Evolutionary conservation across 129 eudicot genomes (phyloP), one percentile per base, ranked within the genome.

Genomic region (Sambucus nigra): DNA sequence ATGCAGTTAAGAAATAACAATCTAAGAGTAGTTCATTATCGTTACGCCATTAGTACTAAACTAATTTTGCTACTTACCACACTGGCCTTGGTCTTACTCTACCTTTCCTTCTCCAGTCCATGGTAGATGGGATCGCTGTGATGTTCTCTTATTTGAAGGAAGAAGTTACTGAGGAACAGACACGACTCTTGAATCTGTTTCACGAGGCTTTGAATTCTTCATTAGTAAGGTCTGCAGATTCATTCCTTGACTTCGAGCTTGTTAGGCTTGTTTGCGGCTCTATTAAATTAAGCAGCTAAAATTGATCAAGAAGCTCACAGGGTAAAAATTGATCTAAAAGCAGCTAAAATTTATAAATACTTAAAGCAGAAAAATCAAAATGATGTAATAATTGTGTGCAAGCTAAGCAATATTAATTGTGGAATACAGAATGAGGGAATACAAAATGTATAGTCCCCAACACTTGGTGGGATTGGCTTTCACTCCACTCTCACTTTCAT

Each of bases 91-190:
- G 7, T 42, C 48, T 16, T 42, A 42, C 48, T 6, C 19, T 20
- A 2, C 48, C 48, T 16, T 42, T 42, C 48, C 16, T 42, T 42
- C 48, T 42, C 48, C 48, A 42, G 48, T 42, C 48, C 48, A 42
- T 42, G 4, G 48, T 42, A n/a, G 48, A n/a, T 4, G 48, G 48
- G 19, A 42, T 11, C 5, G 48, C 20, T 18, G 48, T 42, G 19
- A 42, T 20, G 16, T 42, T 42, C 16, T 42, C 48, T 5, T 42
- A 42, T n/a, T 4, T 42, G 48, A 42, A 42, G 48, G 48, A 42
- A 13, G 48, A 0, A 0, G 48, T 42, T 42, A 1, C 15, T 42
- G 48, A 20, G 4, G 48, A 15, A 7, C 48, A 42, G 5, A 13
- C 48, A 42, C 16, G 48, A 20, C 48, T 16, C 48, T 42, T 42